phyloP scores from a whole-genome alignment of 2,329 filamentous ascomycete species.

The Hymenoscyphus repandus region DNA sequence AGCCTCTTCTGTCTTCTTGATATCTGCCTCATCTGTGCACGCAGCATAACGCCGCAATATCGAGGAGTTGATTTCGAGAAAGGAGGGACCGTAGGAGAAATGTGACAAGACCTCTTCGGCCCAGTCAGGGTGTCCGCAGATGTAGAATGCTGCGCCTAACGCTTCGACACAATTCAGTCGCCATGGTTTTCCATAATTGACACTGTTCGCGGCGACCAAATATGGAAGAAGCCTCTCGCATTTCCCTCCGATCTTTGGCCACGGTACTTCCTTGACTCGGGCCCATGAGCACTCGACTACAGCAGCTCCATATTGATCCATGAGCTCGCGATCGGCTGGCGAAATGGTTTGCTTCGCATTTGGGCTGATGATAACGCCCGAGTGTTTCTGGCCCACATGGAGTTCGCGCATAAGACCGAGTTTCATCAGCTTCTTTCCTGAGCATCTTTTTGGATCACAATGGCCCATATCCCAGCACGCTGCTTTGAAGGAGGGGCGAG shows the following conservation, averaged over 20 bases:
- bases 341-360: slow-evolving; percentile 85
- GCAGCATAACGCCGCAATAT: slow-evolving; percentile 80
- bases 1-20: slow-evolving; percentile 78
- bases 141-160: slow-evolving; percentile 84
- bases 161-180: slow-evolving; percentile 94
- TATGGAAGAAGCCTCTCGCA: slow-evolving; percentile 90
- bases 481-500: slow-evolving; percentile 68
- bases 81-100: slow-evolving; percentile 84
- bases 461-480: slow-evolving; percentile 98
- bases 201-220: slow-evolving; percentile 90
- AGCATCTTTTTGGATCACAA: slow-evolving; percentile 95
- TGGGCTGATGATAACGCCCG: slow-evolving; percentile 88
- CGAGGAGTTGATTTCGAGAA: slow-evolving; percentile 83
- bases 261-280: slow-evolving; percentile 83
- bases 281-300: slow-evolving; percentile 99
- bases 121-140: slow-evolving; percentile 90
- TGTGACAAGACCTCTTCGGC: slow-evolving; percentile 75
- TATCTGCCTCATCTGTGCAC: slow-evolving; percentile 71
- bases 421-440: slow-evolving; percentile 89
- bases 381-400: slow-evolving; percentile 84
- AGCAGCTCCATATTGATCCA: slow-evolving; percentile 86
- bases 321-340: slow-evolving; percentile 72
- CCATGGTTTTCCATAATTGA: slow-evolving; percentile 97
- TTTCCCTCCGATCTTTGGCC: slow-evolving; percentile 84
- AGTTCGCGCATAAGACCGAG: slow-evolving; percentile 91